Evolutionary conservation across 2,329 filamentous ascomycete genomes (phyloP).

Genomic region (Ambrosiella xylebori): DNA sequence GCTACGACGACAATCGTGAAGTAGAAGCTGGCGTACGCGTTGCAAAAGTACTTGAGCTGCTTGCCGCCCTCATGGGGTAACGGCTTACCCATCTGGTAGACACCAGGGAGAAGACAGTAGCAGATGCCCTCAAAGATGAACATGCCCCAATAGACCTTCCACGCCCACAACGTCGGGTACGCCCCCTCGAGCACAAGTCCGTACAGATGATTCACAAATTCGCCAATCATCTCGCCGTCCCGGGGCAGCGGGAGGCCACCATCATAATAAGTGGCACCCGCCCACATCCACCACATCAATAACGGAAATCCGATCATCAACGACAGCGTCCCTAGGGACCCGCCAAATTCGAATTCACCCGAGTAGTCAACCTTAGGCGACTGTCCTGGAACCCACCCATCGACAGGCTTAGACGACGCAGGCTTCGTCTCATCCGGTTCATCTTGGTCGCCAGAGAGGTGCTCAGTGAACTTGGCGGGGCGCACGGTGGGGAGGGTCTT

Average conservation of each 20-base stretch:
- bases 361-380: conserved; percentile 48
- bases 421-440: conserved; percentile 16
- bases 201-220: conserved; percentile 57
- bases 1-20: conserved; percentile 56
- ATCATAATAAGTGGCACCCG: conserved; percentile 82
- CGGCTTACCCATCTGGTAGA: conserved; percentile 77
- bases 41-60: conserved; percentile 90
- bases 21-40: conserved; percentile 74
- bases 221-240: conserved; percentile 45
- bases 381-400: conserved; percentile 41
- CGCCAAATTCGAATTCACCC: conserved; percentile 68
- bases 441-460: neutral
- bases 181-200: conserved; percentile 66
- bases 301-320: conserved; percentile 91
- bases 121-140: conserved; percentile 68
- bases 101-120: conserved; percentile 74
- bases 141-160: conserved; percentile 90
- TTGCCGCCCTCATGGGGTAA: conserved; percentile 66
- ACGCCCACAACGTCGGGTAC: conserved; percentile 66
- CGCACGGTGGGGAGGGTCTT: neutral
- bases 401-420: conserved; percentile 23
- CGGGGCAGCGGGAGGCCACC: conserved; percentile 58
- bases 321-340: conserved; percentile 55
- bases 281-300: conserved; percentile 99
- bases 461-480: conserved; percentile 13